Evolutionary conservation across 2,329 filamentous ascomycete species (phyloP).

Genomic region (Talaromyces islandicus): DNA sequence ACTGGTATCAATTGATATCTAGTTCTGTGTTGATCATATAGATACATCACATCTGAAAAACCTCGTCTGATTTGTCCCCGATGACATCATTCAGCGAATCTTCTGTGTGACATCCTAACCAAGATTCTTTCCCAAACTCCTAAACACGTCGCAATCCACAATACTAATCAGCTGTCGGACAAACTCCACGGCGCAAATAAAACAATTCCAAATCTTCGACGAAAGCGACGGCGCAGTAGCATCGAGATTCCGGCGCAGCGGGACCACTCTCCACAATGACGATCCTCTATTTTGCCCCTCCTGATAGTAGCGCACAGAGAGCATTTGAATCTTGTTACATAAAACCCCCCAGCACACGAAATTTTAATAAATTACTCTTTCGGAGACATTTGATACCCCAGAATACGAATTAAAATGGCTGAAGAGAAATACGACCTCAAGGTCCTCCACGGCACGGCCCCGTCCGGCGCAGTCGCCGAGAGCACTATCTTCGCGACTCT

Average conservation of each 20-base stretch:
- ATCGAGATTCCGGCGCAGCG: neutral
- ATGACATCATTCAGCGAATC: neutral
- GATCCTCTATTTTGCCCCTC: neutral
- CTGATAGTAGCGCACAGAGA: neutral
- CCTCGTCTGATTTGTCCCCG: neutral
- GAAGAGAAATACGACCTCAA: neutral
- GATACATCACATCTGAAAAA: neutral
- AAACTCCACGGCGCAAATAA: neutral
- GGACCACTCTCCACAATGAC: neutral
- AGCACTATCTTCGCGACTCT: constrained; percentile 4
- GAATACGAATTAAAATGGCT: neutral
- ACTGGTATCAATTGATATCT: neutral
- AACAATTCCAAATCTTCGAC: neutral
- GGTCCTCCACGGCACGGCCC: neutral
- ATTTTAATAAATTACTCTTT: neutral
- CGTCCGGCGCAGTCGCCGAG: neutral
- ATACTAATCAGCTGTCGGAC: neutral
- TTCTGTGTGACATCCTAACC: neutral
- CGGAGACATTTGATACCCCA: neutral
- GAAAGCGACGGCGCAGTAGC: neutral
- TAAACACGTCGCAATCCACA: neutral
- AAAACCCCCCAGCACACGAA: neutral
- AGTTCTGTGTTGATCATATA: too few species aligned
- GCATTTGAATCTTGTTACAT: too few species aligned
- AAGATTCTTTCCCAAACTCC: neutral